These are phyloP conservation scores for Beauveria scarabaeidicola DNA, from an alignment of 2,329 filamentous ascomycete species.

Conservation along the genomic window DNA sequence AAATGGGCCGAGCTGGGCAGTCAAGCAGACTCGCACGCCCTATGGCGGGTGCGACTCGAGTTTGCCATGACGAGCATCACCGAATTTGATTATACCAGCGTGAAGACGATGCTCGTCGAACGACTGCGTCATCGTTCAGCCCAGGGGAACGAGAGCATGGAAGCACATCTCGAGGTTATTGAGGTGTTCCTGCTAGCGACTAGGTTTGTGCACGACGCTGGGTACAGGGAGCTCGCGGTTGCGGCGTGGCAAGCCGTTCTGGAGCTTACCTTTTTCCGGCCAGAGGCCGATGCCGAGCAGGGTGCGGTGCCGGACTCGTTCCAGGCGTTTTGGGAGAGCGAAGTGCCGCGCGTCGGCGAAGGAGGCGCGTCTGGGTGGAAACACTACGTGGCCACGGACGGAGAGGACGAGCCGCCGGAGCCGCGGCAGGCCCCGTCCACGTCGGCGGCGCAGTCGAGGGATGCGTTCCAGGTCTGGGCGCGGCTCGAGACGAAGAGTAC, in stretches of 20 bases:
- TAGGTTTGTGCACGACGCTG: slow-evolving; percentile 63
- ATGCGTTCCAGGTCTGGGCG: slow-evolving; percentile 45
- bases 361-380: slow-evolving; percentile 61
- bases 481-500: slow-evolving; percentile 44
- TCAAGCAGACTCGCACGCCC: slow-evolving; percentile 31
- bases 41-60: slow-evolving; percentile 70
- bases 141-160: neutral
- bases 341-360: slow-evolving; percentile 72
- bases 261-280: slow-evolving; percentile 60
- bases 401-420: slow-evolving; percentile 33
- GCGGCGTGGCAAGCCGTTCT: slow-evolving; percentile 77
- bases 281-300: slow-evolving; percentile 25
- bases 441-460: slow-evolving; percentile 23
- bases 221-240: slow-evolving; percentile 67
- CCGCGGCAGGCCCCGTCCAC: slow-evolving; percentile 14
- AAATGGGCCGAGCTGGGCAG: slow-evolving; percentile 52
- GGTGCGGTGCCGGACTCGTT: slow-evolving; percentile 37
- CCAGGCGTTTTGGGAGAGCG: slow-evolving; percentile 78
- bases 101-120: slow-evolving; percentile 50
- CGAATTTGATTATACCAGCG: slow-evolving; percentile 58
- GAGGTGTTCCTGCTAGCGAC: slow-evolving; percentile 72
- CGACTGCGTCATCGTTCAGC: slow-evolving; percentile 30
- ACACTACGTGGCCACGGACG: slow-evolving; percentile 33
- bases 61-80: slow-evolving; percentile 62
- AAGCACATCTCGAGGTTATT: slow-evolving; percentile 29